A percentile compares a stretch with the other conserved stretches of the same genome.
phyloP scores from a whole-genome alignment of 192 early-diverging fungal species.

The Entomortierella lignicola region DNA sequence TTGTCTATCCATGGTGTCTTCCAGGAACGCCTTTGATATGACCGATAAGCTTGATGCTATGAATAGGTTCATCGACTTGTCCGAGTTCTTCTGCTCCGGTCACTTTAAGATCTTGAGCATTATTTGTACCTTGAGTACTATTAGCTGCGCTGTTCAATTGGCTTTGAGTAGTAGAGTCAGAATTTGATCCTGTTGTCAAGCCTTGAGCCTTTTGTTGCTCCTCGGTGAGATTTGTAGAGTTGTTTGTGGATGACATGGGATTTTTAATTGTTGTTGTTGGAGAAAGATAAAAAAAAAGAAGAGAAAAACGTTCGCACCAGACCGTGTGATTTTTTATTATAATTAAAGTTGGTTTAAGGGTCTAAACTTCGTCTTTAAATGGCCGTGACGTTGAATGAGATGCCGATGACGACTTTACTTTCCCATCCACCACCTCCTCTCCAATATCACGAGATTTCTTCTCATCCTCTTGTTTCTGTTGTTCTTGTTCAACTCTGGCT shows the following conservation, averaged over 20 bases:
- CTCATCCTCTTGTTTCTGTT: not conserved
- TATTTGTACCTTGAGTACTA: not conserved
- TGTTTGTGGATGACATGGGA: not conserved
- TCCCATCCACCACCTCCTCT: not conserved
- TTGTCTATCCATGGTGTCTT: conserved; percentile 5
- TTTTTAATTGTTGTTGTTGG: not conserved
- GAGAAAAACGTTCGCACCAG: too few species aligned
- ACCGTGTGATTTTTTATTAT: too few species aligned
- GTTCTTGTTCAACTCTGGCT: not conserved
- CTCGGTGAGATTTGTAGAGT: not conserved
- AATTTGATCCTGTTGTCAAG: too few species aligned
- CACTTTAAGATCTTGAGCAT: not conserved
- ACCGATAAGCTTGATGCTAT: conserved; percentile 34
- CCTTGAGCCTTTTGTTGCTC: too few species aligned
- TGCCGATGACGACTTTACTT: not conserved
- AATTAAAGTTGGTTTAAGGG: not conserved
- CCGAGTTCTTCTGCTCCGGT: not conserved
- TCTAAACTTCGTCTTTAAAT: not conserved
- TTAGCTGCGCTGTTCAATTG: not conserved
- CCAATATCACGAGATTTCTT: not conserved
- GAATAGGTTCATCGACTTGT: conserved; percentile 19
- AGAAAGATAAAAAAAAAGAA: not conserved
- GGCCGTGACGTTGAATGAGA: not conserved
- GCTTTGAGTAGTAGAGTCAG: not conserved
- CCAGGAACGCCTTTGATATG: conserved; percentile 46